Conservation (phyloP, 2,329 filamentous ascomycete species). For the Zalaria obscura region DNA sequence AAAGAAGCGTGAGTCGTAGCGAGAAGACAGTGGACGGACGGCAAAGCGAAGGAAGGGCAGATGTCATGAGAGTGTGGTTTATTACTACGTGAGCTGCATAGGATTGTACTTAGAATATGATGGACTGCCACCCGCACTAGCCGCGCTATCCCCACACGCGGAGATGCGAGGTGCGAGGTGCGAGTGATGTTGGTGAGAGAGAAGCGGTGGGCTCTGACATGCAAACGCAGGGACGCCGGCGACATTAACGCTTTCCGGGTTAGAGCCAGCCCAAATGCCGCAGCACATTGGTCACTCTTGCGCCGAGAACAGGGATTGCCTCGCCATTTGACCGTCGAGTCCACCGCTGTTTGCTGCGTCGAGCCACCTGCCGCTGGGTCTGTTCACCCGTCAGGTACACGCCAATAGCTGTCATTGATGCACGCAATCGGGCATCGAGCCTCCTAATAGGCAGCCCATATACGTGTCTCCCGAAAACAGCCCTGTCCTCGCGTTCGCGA, state of each 20-base stretch:
- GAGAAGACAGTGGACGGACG: background rate
- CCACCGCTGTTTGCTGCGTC: background rate
- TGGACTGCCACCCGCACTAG: background rate
- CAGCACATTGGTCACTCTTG: background rate
- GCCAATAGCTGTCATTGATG: background rate
- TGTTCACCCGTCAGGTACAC: background rate
- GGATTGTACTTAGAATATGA: background rate
- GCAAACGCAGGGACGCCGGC: background rate
- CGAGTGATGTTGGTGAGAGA: slow-evolving; percentile 1
- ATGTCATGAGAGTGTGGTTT: background rate
- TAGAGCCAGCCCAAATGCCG: background rate
- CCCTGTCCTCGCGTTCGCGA: no score
- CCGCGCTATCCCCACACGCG: slow-evolving; percentile 4
- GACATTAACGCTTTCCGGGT: background rate
- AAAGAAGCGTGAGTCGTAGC: background rate
- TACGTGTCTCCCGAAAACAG: no score
- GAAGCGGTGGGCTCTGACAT: background rate
- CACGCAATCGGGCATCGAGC: background rate
- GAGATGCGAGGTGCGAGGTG: background rate
- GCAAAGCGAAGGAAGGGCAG: background rate
- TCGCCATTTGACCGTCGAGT: no score
- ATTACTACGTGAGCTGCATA: background rate
- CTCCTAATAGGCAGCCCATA: no score
- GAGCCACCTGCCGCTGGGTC: background rate
- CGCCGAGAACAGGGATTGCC: background rate